Percentiles rank a stretch among this genome's conserved stretches.
Conservation (phyloP, 2,329 filamentous ascomycete genomes). For the Aspergillus jensenii region DNA sequence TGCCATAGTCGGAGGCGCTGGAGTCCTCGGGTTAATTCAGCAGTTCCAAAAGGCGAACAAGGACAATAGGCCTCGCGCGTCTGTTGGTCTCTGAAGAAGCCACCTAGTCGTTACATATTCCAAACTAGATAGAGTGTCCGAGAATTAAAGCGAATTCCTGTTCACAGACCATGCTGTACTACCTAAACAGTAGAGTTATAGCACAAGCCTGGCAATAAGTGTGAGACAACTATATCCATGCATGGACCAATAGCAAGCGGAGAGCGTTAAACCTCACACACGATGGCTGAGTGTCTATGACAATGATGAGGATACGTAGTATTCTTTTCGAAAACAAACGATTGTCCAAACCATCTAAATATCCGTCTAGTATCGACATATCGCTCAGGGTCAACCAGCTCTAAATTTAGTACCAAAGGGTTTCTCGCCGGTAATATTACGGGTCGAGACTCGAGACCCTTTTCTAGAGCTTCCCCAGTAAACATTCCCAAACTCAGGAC, state of each 20-base stretch:
- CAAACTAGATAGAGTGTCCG: neutral
- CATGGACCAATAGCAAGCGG: neutral
- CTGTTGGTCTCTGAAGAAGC: constrained; percentile 31
- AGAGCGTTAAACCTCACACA: too few relatives aligned
- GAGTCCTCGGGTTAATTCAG: constrained; percentile 65
- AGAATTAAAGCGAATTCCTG: neutral
- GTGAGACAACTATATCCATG: neutral
- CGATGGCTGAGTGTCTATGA: too few relatives aligned
- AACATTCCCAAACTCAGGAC: neutral
- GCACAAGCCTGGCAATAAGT: neutral
- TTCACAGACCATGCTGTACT: neutral
- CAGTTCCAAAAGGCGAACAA: constrained; percentile 63
- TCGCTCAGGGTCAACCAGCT: neutral
- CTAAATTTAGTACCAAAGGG: neutral
- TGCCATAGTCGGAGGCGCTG: constrained; percentile 49
- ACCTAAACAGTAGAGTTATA: neutral
- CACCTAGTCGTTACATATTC: neutral
- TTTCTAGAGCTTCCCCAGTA: neutral
- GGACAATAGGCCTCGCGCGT: constrained; percentile 37
- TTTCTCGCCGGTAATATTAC: neutral
- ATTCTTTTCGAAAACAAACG: too few relatives aligned
- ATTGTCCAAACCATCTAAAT: too few relatives aligned
- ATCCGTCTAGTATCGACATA: too few relatives aligned
- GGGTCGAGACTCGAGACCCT: neutral
- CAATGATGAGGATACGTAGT: too few relatives aligned